These are phyloP conservation scores for Podila epigama DNA, from an alignment of 192 early-diverging fungal species.

Conservation along the genomic window DNA sequence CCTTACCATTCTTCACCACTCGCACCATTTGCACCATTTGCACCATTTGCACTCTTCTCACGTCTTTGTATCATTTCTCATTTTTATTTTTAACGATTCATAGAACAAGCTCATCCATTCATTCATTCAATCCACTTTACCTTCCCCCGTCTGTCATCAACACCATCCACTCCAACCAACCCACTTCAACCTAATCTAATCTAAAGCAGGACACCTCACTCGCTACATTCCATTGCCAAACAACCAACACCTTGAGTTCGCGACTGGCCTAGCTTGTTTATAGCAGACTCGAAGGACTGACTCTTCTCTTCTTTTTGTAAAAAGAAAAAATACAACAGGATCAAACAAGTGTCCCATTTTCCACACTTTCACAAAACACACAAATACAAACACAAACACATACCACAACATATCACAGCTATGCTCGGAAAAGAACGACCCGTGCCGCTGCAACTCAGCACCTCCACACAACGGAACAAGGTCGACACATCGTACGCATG, in stretches of 20 bases:
- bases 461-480: slow-evolving; percentile 1
- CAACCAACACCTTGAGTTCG: no score
- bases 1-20: background rate
- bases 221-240: no score
- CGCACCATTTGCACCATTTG: background rate
- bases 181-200: no score
- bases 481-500: slow-evolving; percentile 60
- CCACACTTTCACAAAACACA: background rate
- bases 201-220: no score
- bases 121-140: no score
- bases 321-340: no score
- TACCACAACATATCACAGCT: background rate
- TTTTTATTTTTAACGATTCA: background rate
- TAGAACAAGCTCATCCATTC: background rate
- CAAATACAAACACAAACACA: background rate
- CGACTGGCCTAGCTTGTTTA: no score
- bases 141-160: no score
- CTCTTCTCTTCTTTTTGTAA: background rate
- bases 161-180: no score
- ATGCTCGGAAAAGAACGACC: slow-evolving; percentile 38
- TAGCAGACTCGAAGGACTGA: no score
- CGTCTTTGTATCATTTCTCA: background rate
- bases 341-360: no score
- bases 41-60: background rate
- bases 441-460: slow-evolving; percentile 32